These are phyloP conservation scores for Taphrina wiesneri DNA, from an alignment of 1,139 yeast genomes.

Conservation along the genomic window DNA sequence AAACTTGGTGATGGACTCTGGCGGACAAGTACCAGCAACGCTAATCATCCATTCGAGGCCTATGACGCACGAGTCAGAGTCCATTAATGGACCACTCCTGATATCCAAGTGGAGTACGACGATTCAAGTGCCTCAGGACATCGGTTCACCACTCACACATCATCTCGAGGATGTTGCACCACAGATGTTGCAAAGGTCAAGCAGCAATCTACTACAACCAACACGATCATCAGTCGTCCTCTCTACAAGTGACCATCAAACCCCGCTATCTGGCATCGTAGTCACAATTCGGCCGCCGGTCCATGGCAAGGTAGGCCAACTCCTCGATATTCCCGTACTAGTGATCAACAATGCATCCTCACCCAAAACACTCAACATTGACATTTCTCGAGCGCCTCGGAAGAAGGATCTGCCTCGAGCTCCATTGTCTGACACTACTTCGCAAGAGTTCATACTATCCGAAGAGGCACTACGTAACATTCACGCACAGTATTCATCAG, in stretches of 20 bases:
- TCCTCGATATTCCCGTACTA: background rate
- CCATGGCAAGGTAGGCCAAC: background rate
- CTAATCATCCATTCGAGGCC: background rate
- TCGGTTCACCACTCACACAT: background rate
- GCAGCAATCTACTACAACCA: background rate
- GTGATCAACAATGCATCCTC: background rate
- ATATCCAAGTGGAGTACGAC: constrained; percentile 15
- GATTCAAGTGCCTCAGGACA: background rate
- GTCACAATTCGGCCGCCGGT: background rate
- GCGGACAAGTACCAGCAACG: background rate
- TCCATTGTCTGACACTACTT: background rate
- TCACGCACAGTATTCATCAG: background rate
- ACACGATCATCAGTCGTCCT: background rate
- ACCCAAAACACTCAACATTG: background rate
- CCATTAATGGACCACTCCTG: background rate
- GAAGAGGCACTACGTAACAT: background rate
- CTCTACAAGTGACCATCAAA: background rate
- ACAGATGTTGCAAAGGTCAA: background rate
- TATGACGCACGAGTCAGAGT: background rate
- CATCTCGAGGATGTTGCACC: background rate
- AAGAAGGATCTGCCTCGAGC: background rate
- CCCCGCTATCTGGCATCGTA: background rate
- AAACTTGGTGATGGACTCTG: background rate
- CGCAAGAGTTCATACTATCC: background rate
- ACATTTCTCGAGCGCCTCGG: background rate